These are phyloP conservation scores for Mimosa pudica DNA, from an alignment of 306 rosid species.

Conservation along the genomic window DNA sequence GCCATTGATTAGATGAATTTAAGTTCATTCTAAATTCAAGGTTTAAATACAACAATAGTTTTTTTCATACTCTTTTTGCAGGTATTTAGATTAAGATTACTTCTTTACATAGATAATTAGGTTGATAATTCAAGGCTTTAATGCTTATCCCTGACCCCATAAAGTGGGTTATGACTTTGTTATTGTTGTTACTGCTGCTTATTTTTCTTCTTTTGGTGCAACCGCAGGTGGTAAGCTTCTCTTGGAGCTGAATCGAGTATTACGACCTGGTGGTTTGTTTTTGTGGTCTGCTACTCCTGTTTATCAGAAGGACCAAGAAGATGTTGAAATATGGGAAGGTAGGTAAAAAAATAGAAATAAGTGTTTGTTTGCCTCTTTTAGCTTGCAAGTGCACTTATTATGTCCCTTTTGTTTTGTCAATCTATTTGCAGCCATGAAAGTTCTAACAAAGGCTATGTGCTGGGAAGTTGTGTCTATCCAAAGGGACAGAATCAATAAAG, in stretches of 20 bases:
- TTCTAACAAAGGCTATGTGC: conserved; percentile 75
- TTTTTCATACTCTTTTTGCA: conserved; percentile 13
- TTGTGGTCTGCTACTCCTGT: conserved; percentile 99
- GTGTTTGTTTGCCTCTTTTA: conserved; percentile 19
- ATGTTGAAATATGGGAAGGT: conserved; percentile 90
- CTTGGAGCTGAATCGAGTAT: conserved; percentile 88
- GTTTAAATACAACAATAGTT: background rate
- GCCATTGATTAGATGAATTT: background rate
- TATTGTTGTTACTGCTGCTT: background rate
- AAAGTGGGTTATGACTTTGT: too few relatives aligned
- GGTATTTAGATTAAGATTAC: conserved; percentile 27
- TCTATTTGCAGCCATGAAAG: conserved; percentile 73
- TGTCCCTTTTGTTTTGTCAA: conserved; percentile 34
- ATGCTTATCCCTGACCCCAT: too few relatives aligned
- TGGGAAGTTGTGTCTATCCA: conserved; percentile 78
- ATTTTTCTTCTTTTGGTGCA: conserved; percentile 31
- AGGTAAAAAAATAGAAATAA: conserved; percentile 22
- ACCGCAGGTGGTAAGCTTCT: conserved; percentile 97
- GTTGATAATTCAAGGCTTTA: background rate
- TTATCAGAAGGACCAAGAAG: conserved; percentile 82
- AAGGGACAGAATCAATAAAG: conserved; percentile 78
- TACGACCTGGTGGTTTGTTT: conserved; percentile 97
- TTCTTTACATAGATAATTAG: conserved; percentile 10
- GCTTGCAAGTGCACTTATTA: conserved; percentile 25
- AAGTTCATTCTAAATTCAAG: background rate